These are phyloP conservation scores for Zhuliangozyma blackwelliae DNA, from an alignment of 1,139 yeast genomes.

Conservation along the genomic window DNA sequence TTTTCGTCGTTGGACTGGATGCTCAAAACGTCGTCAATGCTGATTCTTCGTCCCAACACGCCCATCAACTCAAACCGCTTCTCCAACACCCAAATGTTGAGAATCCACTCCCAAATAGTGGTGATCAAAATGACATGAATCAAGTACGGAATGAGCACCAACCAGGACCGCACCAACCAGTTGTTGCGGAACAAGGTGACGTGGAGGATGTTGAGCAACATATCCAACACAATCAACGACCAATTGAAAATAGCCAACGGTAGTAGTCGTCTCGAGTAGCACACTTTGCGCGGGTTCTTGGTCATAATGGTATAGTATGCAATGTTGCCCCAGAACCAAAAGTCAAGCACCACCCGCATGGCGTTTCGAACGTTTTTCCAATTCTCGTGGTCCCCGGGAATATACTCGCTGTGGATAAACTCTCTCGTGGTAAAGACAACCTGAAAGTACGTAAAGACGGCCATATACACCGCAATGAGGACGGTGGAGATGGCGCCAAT, in stretches of 20 bases:
- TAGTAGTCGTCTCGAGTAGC: constrained; percentile 32
- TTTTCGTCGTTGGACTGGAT: constrained; percentile 1
- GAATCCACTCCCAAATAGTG: constrained; percentile 52
- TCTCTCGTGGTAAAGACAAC: constrained; percentile 9
- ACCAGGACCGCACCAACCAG: constrained; percentile 39
- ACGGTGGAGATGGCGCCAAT: constrained; percentile 16
- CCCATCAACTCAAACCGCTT: constrained; percentile 41
- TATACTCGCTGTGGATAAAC: constrained; percentile 1
- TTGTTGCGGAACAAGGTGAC: constrained; percentile 20
- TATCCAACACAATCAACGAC: constrained; percentile 26
- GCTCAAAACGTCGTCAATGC: constrained; percentile 30
- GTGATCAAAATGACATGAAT: constrained; percentile 38
- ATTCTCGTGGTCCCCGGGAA: constrained; percentile 7
- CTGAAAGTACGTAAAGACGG: constrained; percentile 15
- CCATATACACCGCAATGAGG: constrained; percentile 18
- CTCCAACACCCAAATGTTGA: constrained; percentile 39
- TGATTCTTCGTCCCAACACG: constrained; percentile 45
- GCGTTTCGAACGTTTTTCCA: constrained; percentile 23
- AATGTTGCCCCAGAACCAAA: constrained; percentile 25
- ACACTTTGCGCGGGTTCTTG: constrained; percentile 29
- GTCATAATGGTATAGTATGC: constrained; percentile 25
- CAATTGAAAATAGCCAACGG: constrained; percentile 41
- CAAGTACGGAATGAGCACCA: constrained; percentile 31
- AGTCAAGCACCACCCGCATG: constrained; percentile 20
- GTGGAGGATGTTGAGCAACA: constrained; percentile 26